Evolutionary conservation across 2,329 filamentous ascomycete genomes (phyloP).

Genomic region (Fusarium albidum): DNA sequence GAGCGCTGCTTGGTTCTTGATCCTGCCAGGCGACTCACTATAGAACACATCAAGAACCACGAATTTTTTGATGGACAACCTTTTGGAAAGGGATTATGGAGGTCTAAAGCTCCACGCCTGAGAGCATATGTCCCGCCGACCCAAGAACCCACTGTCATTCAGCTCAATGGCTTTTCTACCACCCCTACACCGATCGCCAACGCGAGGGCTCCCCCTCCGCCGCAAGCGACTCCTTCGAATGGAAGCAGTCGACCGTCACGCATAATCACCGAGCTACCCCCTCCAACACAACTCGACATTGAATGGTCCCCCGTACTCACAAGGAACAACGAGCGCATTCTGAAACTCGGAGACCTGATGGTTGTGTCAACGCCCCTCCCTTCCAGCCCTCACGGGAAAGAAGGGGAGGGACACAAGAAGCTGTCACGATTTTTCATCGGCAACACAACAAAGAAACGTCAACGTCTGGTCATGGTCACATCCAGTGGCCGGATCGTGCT

Average conservation of each 20-base stretch:
- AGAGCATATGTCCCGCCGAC: slow-evolving; percentile 82
- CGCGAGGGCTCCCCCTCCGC: slow-evolving; percentile 46
- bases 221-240: slow-evolving; percentile 50
- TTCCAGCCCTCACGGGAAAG: slow-evolving; percentile 76
- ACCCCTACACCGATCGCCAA: slow-evolving; percentile 41
- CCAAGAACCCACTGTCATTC: slow-evolving; percentile 77
- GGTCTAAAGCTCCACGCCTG: slow-evolving; percentile 85
- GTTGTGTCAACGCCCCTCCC: slow-evolving; percentile 82
- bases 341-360: slow-evolving; percentile 91
- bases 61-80: slow-evolving; percentile 89
- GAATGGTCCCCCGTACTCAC: slow-evolving; percentile 98
- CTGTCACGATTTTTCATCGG: slow-evolving; percentile 94
- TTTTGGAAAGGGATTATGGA: slow-evolving; percentile 89
- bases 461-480: slow-evolving; percentile 93
- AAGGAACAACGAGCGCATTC: slow-evolving; percentile 87
- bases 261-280: slow-evolving; percentile 93
- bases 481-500: slow-evolving; percentile 89
- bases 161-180: slow-evolving; percentile 67
- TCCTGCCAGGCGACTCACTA: slow-evolving; percentile 81
- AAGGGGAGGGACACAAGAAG: slow-evolving; percentile 82
- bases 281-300: slow-evolving; percentile 96
- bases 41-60: slow-evolving; percentile 97
- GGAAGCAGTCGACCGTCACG: slow-evolving; percentile 71
- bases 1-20: slow-evolving; percentile 92
- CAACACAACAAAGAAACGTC: slow-evolving; percentile 89